A percentile compares a stretch with the other conserved stretches of the same genome.
phyloP scores from a whole-genome alignment of 2,329 filamentous ascomycete genomes.

The Teratosphaeria destructans region DNA sequence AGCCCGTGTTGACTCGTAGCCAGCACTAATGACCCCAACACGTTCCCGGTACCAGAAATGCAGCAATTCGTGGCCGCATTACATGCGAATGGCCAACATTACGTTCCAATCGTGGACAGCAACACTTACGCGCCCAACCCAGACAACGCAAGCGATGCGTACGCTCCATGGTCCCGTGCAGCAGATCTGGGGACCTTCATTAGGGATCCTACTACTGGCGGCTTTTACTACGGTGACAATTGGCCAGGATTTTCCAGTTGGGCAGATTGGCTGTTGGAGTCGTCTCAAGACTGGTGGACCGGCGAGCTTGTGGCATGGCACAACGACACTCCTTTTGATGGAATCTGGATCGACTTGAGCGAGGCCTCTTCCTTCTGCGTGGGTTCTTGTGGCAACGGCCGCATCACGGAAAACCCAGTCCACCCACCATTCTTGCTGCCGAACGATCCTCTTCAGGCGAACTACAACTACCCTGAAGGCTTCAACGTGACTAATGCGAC shows the following conservation, averaged over 20 bases:
- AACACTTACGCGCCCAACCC: slow-evolving; percentile 63
- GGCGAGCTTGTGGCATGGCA: slow-evolving; percentile 10
- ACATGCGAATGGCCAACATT: slow-evolving; percentile 46
- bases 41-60: slow-evolving; percentile 41
- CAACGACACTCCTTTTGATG: slow-evolving; percentile 11
- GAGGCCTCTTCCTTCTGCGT: slow-evolving; percentile 16
- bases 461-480: slow-evolving; percentile 55
- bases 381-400: slow-evolving; percentile 14
- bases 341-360: slow-evolving; percentile 19
- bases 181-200: slow-evolving; percentile 41
- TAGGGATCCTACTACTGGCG: slow-evolving; percentile 42
- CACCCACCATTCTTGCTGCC: slow-evolving; percentile 57
- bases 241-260: slow-evolving; percentile 13
- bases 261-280: slow-evolving; percentile 13
- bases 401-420: slow-evolving; percentile 26
- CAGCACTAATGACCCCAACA: slow-evolving; percentile 31
- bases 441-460: slow-evolving; percentile 51
- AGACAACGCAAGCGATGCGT: slow-evolving; percentile 54
- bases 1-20: slow-evolving; percentile 26
- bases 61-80: slow-evolving; percentile 43
- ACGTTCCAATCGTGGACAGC: slow-evolving; percentile 50
- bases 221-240: slow-evolving; percentile 22
- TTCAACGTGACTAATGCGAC: slow-evolving; percentile 60
- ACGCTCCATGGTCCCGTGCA: slow-evolving; percentile 40
- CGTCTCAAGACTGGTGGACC: slow-evolving; percentile 13